phyloP scores from a whole-genome alignment of 768 basidiomycete species.

The Filobasidium wieringae region DNA sequence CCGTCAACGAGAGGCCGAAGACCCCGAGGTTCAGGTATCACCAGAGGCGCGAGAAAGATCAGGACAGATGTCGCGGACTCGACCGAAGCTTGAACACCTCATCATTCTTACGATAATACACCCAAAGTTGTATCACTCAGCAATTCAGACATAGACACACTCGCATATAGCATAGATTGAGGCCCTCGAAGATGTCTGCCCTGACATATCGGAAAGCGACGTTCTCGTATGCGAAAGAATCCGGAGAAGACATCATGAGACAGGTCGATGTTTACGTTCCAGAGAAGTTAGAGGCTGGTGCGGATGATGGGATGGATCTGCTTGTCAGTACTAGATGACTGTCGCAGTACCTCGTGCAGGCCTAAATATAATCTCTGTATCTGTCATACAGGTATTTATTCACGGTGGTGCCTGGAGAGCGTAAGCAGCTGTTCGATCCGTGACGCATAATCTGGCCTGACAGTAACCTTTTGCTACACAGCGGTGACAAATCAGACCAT shows the following conservation, averaged over 20 bases:
- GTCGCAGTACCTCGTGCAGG: neutral
- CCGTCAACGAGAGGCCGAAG: no score
- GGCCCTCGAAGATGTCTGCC: no score
- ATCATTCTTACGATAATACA: no score
- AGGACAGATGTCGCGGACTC: no score
- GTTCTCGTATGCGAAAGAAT: no score
- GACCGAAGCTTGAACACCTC: no score
- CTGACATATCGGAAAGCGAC: no score
- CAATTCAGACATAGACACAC: no score
- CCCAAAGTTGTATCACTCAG: no score
- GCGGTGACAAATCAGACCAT: constrained; percentile 16
- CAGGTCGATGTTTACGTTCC: neutral
- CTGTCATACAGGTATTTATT: constrained; percentile 16
- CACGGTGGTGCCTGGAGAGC: constrained; percentile 17
- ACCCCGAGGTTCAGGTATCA: no score
- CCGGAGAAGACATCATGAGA: neutral
- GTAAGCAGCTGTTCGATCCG: constrained; percentile 1
- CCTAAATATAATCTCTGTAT: neutral
- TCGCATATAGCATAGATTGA: no score
- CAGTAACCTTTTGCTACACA: neutral
- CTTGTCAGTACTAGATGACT: neutral
- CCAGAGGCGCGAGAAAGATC: no score
- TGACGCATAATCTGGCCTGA: neutral
- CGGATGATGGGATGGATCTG: neutral
- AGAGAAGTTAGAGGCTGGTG: neutral